A percentile compares a stretch with the other conserved stretches of the same genome.
Evolutionary conservation across 2,329 filamentous ascomycete species (phyloP).

Genomic region (Epichloe baconii): DNA sequence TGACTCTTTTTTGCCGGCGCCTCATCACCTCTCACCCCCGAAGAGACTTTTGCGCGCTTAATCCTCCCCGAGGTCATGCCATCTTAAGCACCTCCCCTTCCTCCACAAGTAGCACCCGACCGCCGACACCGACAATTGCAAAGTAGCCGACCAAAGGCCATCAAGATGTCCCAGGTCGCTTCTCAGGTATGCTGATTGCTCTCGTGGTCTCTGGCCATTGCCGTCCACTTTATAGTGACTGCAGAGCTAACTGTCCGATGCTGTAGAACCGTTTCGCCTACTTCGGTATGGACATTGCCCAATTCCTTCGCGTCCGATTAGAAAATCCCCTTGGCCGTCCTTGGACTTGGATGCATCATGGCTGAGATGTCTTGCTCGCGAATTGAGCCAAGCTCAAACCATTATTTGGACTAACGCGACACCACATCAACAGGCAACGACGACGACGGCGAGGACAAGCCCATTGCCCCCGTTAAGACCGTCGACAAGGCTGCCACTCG

Average conservation of each 20-base stretch:
- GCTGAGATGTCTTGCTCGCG: neutral
- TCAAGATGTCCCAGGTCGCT: constrained; percentile 47
- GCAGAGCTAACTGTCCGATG: neutral
- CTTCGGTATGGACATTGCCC: constrained; percentile 59
- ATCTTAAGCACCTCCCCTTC: constrained; percentile 21
- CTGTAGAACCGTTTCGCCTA: constrained; percentile 89
- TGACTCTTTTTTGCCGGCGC: constrained; percentile 3
- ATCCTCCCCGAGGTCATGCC: constrained; percentile 24
- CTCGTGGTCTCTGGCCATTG: neutral
- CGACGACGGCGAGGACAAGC: constrained; percentile 51
- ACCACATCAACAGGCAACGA: constrained; percentile 38
- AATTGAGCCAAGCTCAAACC: neutral
- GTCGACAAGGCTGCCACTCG: constrained; percentile 72
- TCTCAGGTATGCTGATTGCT: constrained; percentile 36
- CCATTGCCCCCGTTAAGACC: constrained; percentile 73
- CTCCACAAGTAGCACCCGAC: constrained; percentile 18
- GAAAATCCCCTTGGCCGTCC: constrained; percentile 1
- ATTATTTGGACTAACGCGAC: constrained; percentile 6
- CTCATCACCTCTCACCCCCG: constrained; percentile 7
- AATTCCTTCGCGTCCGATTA: constrained; percentile 12
- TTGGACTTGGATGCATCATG: neutral
- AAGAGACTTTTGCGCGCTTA: constrained; percentile 9
- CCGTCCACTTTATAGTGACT: neutral
- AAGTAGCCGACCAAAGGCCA: constrained; percentile 18
- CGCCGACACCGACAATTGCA: constrained; percentile 33